phyloP scores from a whole-genome alignment of 2,329 filamentous ascomycete species.

The Pseudocercospora ulei region DNA sequence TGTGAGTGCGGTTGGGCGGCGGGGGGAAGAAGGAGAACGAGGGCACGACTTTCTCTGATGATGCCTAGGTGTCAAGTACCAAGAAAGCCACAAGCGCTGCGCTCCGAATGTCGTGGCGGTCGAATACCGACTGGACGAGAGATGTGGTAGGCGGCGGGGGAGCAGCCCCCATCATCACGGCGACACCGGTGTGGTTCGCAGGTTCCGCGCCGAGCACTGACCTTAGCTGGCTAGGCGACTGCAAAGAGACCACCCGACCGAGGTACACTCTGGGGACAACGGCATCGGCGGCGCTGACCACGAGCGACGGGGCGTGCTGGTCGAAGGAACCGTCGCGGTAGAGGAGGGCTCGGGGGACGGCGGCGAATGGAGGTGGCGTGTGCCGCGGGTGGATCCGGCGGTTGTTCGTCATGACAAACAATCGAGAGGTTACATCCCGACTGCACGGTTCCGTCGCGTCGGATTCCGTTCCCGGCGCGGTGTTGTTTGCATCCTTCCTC shows the following conservation, averaged over 20 bases:
- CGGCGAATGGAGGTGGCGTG: not conserved
- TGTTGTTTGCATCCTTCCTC: no score
- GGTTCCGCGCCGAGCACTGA: no score
- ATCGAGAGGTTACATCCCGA: conserved; percentile 12
- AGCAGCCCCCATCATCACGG: not conserved
- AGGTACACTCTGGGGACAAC: conserved; percentile 21
- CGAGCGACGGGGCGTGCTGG: conserved; percentile 13
- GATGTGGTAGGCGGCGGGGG: conserved; percentile 41
- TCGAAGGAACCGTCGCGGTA: conserved; percentile 6
- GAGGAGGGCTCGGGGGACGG: not conserved
- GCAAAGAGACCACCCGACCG: conserved; percentile 16
- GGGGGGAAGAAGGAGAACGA: not conserved
- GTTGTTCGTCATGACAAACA: conserved; percentile 8
- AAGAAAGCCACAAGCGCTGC: conserved; percentile 48
- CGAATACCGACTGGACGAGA: conserved; percentile 44
- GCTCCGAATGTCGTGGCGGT: conserved; percentile 48
- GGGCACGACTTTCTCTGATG: no score
- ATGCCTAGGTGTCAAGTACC: conserved; percentile 37
- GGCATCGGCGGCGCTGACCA: conserved; percentile 13
- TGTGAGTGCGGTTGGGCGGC: conserved; percentile 34
- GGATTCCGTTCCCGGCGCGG: no score
- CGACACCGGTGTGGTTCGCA: no score
- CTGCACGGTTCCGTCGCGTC: no score
- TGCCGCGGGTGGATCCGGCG: not conserved
- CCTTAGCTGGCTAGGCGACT: conserved; percentile 20